Percentiles rank a stretch among this genome's conserved stretches.
Conservation (phyloP, 1,284 basidiomycete species). For the Melampsora americana region DNA sequence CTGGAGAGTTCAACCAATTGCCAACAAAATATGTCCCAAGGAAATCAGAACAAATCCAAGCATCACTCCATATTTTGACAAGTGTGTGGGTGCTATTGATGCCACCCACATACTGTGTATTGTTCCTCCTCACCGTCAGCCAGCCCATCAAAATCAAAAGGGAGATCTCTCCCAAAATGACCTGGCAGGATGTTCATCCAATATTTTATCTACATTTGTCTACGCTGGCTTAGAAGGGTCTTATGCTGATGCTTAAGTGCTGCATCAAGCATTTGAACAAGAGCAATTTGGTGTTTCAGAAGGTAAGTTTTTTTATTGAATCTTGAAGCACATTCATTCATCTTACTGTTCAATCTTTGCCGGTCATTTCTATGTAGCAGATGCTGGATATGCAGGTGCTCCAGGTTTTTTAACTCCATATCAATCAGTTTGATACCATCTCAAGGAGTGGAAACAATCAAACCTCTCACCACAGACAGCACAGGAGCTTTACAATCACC, state of each 20-base stretch:
- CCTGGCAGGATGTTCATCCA: conserved; percentile 52
- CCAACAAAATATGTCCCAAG: neutral
- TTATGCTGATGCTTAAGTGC: conserved; percentile 50
- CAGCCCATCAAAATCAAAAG: conserved; percentile 51
- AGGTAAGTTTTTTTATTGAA: no score
- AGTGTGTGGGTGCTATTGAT: no score
- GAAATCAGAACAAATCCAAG: neutral
- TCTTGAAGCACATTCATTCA: no score
- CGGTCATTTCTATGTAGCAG: neutral
- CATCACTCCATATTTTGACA: no score
- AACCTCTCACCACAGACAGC: neutral
- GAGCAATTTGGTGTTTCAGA: neutral
- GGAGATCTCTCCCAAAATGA: conserved; percentile 52
- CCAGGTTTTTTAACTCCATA: neutral
- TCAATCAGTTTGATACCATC: neutral
- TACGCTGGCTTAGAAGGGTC: no score
- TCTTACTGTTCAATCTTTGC: no score
- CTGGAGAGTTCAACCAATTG: neutral
- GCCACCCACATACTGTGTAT: no score
- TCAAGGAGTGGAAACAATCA: neutral
- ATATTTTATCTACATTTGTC: conserved; percentile 53
- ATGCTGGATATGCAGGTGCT: neutral
- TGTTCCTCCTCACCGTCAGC: no score
- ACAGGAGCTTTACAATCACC: neutral
- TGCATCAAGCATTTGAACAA: conserved; percentile 51